These are phyloP conservation scores for Deuterostichococcus epilithicus DNA, from an alignment of 139 green algal genomes.

Conservation along the genomic window DNA sequence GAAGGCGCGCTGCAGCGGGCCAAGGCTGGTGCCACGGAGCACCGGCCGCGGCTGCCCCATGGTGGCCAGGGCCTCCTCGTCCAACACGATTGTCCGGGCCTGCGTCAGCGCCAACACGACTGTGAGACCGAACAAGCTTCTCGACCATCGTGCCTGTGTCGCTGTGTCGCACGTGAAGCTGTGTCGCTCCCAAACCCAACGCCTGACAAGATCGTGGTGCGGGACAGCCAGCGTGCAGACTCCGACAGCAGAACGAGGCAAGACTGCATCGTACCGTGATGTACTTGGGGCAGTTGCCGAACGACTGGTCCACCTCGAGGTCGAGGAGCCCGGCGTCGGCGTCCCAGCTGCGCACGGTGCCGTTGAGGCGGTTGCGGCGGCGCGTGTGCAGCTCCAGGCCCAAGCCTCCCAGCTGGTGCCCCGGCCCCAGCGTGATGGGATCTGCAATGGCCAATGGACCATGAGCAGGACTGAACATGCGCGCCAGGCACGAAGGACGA, in stretches of 20 bases:
- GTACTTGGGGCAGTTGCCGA: conserved; percentile 46
- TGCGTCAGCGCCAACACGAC: too few species aligned
- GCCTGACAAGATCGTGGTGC: too few species aligned
- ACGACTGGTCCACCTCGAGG: conserved; percentile 17
- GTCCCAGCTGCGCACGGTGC: background rate
- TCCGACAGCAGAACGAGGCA: background rate
- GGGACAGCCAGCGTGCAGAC: too few species aligned
- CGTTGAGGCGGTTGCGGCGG: conserved; percentile 45
- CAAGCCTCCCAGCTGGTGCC: conserved; percentile 16
- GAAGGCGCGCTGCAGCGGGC: background rate
- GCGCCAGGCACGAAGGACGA: background rate
- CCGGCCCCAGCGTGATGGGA: background rate
- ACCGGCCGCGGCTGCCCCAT: background rate
- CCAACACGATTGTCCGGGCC: background rate
- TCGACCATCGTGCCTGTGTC: too few species aligned
- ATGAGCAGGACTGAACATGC: background rate
- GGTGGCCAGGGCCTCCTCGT: background rate
- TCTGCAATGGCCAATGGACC: background rate
- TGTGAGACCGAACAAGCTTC: too few species aligned
- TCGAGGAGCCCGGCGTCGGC: background rate
- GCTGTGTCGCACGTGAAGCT: too few species aligned
- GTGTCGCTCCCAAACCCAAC: too few species aligned
- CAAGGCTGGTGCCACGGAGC: background rate
- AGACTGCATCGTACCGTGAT: conserved; percentile 11
- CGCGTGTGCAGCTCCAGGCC: conserved; percentile 39